Base-by-base conservation (phyloP, 495 filamentous ascomycete genomes). In the Penicillium alfredii region DNA sequence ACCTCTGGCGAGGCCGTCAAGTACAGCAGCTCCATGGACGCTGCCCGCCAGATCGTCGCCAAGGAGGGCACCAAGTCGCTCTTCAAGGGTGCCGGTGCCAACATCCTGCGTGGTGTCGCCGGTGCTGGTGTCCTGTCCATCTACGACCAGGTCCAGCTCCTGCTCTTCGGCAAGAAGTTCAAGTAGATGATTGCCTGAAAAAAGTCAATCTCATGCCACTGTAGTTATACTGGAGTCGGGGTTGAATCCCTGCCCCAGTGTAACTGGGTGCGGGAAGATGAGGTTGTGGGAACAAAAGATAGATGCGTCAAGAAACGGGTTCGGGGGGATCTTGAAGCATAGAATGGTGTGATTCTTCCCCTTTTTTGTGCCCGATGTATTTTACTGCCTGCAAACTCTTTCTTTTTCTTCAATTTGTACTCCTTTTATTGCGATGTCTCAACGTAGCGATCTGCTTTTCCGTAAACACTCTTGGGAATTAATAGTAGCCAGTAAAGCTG, bases 81-180 rank as follows among this genome's bases (percentile, higher is more conserved):
- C 69, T 98, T 98, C 87, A 98, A 98, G 86, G 92, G 92, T 86
- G 92, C 92, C 60, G 92, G 93, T 86, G 92, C 92, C 74, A 98
- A 98, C 82, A 98, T 98, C 69, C 93, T 98, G 76, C 92, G 92
- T 94, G 92, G 92, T 95, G 92, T 98, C 60, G 92, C 92, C 63
- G 92, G 92, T 88, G 92, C 92, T 73, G 92, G 92, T 97, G 92
- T 98, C 68, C 80, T 98, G 62, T 98, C 92, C 62, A 94, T 98
- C 86, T 98, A 98, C 72, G 92, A 98, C 69, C 92, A 97, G 77
- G 86, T 82, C 66, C 92, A 98, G 82, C 77, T 98, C 60, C 69
- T 98, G 65, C 75, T 98, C 71, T 96, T 98, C 86, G 92, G 92
- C 65, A 95, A 98, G 86, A 83, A 86, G 75, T 98, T 88, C 92